Percentiles rank a stretch among this genome's conserved stretches.
These are phyloP conservation scores for Salix brachista DNA, from an alignment of 345 rosid species.

Conservation along the genomic window DNA sequence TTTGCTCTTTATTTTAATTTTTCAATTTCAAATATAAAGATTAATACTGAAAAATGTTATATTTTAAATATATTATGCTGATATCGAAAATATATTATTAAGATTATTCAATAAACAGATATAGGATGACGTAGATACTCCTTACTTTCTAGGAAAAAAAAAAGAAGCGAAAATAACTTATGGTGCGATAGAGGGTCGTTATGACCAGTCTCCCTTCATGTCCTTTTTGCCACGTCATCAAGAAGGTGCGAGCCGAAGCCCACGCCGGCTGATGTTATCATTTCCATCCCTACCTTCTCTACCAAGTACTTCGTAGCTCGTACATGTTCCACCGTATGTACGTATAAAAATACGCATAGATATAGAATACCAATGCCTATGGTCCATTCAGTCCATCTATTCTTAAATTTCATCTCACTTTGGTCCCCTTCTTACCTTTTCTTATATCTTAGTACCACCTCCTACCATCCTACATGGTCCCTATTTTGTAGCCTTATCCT, in stretches of 20 bases:
- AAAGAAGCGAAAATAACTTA: too few relatives aligned
- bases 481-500: not conserved
- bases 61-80: too few relatives aligned
- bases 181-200: too few relatives aligned
- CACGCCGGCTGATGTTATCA: constrained; percentile 12
- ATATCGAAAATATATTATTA: too few relatives aligned
- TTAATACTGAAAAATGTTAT: too few relatives aligned
- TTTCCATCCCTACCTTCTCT: not conserved
- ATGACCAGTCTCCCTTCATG: too few relatives aligned
- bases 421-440: not conserved
- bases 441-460: not conserved
- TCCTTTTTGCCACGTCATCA: constrained; percentile 10
- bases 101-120: too few relatives aligned
- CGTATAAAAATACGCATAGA: not conserved
- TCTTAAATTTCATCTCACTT: not conserved
- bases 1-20: too few relatives aligned
- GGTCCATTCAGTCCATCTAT: not conserved
- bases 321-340: not conserved
- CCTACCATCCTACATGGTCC: not conserved
- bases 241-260: constrained; percentile 17
- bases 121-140: too few relatives aligned
- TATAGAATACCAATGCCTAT: not conserved
- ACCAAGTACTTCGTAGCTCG: too few relatives aligned
- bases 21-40: too few relatives aligned
- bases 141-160: too few relatives aligned